These are phyloP conservation scores for Hypoxylon lenormandii DNA, from an alignment of 495 filamentous ascomycete genomes.

Conservation along the genomic window DNA sequence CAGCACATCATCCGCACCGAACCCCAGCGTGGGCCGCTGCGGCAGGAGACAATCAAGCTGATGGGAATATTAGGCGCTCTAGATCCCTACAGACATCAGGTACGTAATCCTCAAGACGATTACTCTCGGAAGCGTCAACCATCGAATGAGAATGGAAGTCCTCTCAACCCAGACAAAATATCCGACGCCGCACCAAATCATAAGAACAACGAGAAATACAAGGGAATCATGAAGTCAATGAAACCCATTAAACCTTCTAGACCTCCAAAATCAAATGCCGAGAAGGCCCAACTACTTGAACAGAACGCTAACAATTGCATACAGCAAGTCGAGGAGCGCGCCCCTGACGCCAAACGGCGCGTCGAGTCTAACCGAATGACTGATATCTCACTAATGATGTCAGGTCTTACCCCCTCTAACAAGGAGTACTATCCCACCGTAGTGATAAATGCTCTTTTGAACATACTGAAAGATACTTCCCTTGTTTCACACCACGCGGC, in stretches of 20 bases:
- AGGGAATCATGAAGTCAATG: neutral
- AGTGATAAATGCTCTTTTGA: constrained; percentile 92
- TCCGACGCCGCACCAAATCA: constrained; percentile 2
- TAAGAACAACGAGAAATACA: constrained; percentile 3
- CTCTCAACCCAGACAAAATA: constrained; percentile 20
- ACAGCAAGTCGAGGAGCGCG: constrained; percentile 70
- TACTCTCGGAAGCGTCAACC: constrained; percentile 7
- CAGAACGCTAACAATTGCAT: constrained; percentile 30
- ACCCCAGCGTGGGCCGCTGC: constrained; percentile 77
- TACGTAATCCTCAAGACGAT: constrained; percentile 49
- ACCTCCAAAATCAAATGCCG: neutral
- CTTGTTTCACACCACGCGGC: constrained; percentile 88
- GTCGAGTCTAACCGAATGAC: constrained; percentile 76
- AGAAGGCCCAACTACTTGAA: constrained; percentile 1
- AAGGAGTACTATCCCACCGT: constrained; percentile 99
- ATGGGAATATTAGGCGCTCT: constrained; percentile 96
- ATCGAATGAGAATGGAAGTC: constrained; percentile 31
- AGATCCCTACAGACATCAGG: constrained; percentile 95
- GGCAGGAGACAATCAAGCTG: constrained; percentile 94
- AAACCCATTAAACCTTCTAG: neutral
- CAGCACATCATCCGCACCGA: constrained; percentile 94
- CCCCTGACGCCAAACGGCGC: constrained; percentile 70
- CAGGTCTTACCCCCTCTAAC: constrained; percentile 92
- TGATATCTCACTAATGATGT: constrained; percentile 97
- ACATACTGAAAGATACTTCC: constrained; percentile 89